Evolutionary conservation across 345 rosid genomes (phyloP), one percentile per base, ranked within the genome.

Genomic region (Litchi chinensis): DNA sequence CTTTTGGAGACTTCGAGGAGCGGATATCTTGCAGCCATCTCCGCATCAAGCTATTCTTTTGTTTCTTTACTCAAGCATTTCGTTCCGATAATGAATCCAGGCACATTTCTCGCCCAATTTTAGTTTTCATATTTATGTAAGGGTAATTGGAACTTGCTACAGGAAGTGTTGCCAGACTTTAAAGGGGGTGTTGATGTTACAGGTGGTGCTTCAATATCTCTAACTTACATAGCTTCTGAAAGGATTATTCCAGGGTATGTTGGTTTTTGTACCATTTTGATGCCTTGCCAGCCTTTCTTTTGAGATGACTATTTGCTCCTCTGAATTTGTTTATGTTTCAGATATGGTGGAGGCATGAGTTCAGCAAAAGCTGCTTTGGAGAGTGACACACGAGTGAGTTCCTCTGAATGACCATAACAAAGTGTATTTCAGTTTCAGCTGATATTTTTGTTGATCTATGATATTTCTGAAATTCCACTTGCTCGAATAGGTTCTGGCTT

Each of bases 331-430:
- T 62, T 26, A 4, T 81, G 21, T 66, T 73, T 63, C 87, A 96
- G 99, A 76, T 96, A 96, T 5, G 99, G 99, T 82, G 98, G 99
- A 75, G 98, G 99, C 64, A 93, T 96, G 98, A 96, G 97, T 84
- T 94, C 99, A 59, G 98, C 99, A 18, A 96, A 96, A 88, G 93
- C 99, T 21, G 97, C 99, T 26, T 84, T 96, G 54, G 98, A 96
- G 86, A 96, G 99, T 79, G 99, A 94, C 70, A 93, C 98, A 15
- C 88, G 91, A 32, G 99, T 87, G 79, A 72, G 89, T 79, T 60
- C 46, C 39, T 26, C 5, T 22, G 18, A 11, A 6, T 63, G 83
- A 69, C 73, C 56, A 22, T 46, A 44, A 11, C 5, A 15, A 54
- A 54, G 37, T 41, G 41, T 60, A 28, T 72, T 41, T 18, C 10